Percentiles rank a stretch among this genome's conserved stretches.
These are phyloP conservation scores for Colletotrichum karsti DNA, from an alignment of 2,329 filamentous ascomycete genomes.

Conservation along the genomic window DNA sequence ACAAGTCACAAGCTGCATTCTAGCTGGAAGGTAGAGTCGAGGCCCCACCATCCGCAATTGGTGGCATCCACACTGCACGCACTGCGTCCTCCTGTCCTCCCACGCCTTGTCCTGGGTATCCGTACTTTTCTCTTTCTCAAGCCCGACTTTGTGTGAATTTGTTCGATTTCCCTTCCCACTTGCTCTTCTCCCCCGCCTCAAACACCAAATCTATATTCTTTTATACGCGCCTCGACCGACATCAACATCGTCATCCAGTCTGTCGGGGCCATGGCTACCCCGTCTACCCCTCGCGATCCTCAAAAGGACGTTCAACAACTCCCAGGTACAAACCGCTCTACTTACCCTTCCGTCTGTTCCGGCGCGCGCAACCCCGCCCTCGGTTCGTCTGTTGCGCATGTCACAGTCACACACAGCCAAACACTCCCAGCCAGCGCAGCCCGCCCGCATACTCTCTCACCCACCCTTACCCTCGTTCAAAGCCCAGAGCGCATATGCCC, in stretches of 20 bases:
- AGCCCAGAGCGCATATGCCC: not conserved
- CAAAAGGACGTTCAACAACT: not conserved
- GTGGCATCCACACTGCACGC: constrained; percentile 22
- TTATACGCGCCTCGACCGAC: not conserved
- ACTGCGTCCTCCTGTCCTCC: no score
- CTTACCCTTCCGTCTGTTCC: constrained; percentile 28
- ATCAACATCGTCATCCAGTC: not conserved
- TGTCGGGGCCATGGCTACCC: constrained; percentile 15
- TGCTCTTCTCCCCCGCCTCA: constrained; percentile 10
- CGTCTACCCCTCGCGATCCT: constrained; percentile 16
- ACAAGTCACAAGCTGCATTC: not conserved
- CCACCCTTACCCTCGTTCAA: not conserved
- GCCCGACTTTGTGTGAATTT: constrained; percentile 18
- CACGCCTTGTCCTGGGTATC: constrained; percentile 16
- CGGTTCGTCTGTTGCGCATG: constrained; percentile 29
- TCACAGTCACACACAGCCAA: constrained; percentile 20
- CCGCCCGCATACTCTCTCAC: not conserved
- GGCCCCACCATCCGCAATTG: constrained; percentile 31
- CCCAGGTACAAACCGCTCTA: constrained; percentile 26
- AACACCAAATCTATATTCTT: not conserved
- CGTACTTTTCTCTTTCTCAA: constrained; percentile 24
- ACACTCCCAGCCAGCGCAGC: not conserved
- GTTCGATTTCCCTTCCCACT: constrained; percentile 25
- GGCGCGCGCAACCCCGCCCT: constrained; percentile 28
- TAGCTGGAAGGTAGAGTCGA: not conserved